phyloP scores from a whole-genome alignment of 2,329 filamentous ascomycete species.

The Claviceps lovelessii region DNA sequence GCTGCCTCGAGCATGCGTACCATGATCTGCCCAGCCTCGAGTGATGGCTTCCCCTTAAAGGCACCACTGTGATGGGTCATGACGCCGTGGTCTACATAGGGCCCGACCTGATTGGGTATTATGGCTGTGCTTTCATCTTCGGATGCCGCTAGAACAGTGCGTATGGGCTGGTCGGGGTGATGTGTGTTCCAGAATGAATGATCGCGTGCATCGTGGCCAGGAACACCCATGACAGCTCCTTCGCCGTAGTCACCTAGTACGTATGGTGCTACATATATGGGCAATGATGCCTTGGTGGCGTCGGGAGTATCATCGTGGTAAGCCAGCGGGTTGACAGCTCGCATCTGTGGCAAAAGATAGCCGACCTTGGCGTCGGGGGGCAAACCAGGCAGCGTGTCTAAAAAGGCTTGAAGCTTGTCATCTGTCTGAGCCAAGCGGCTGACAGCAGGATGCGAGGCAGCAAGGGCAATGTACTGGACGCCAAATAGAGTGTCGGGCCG shows the following conservation, averaged over 20 bases:
- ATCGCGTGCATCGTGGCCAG: slow-evolving; percentile 69
- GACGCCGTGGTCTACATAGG: slow-evolving; percentile 51
- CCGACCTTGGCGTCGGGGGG: slow-evolving; percentile 48
- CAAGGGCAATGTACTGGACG: slow-evolving; percentile 71
- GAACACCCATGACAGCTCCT: slow-evolving; percentile 84
- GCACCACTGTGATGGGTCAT: slow-evolving; percentile 52
- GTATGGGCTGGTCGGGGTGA: slow-evolving; percentile 42
- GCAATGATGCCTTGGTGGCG: slow-evolving; percentile 43
- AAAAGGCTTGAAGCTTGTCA: slow-evolving; percentile 48
- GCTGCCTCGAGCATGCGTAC: slow-evolving; percentile 40
- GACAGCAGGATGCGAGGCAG: slow-evolving; percentile 58
- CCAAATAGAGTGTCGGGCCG: slow-evolving; percentile 77
- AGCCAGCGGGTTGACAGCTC: slow-evolving; percentile 51
- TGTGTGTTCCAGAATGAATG: slow-evolving; percentile 69
- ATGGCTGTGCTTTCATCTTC: slow-evolving; percentile 32
- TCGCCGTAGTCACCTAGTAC: slow-evolving; percentile 76
- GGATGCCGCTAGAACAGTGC: slow-evolving; percentile 44
- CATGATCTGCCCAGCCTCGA: slow-evolving; percentile 46
- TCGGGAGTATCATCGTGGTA: slow-evolving; percentile 36
- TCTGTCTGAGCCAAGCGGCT: slow-evolving; percentile 43
- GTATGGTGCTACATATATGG: slow-evolving; percentile 72
- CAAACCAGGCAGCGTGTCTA: slow-evolving; percentile 45
- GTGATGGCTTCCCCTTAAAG: slow-evolving; percentile 50
- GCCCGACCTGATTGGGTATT: slow-evolving; percentile 31
- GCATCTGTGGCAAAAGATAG: slow-evolving; percentile 48